Evolutionary conservation across 106 monocot species (phyloP).

Genomic region (Dendrobium nobile): DNA sequence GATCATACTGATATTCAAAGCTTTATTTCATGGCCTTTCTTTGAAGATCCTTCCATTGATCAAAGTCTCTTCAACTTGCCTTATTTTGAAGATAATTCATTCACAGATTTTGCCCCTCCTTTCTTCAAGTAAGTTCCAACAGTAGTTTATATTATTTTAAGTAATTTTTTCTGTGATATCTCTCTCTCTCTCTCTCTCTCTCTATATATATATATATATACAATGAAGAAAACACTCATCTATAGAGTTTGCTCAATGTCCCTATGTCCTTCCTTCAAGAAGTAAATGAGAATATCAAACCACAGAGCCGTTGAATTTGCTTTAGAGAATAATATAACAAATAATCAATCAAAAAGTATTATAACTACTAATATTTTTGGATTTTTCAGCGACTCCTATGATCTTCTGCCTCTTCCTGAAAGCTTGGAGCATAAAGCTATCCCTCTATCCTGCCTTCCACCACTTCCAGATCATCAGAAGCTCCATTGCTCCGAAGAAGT

Average conservation of each 20-base stretch:
- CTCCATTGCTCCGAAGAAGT: neutral
- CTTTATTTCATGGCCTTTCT: slow-evolving; percentile 2
- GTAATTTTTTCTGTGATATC: neutral
- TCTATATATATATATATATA: too few species aligned
- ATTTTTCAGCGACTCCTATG: neutral
- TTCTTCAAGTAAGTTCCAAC: neutral
- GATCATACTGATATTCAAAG: neutral
- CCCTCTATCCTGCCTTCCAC: neutral
- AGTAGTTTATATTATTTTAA: neutral
- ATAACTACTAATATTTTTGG: neutral
- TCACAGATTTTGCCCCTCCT: neutral
- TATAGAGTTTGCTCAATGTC: too few species aligned
- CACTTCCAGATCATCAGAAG: neutral
- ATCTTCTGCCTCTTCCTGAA: neutral
- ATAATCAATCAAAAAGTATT: too few species aligned
- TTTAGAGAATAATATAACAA: too few species aligned
- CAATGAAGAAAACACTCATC: too few species aligned
- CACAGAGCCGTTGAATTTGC: too few species aligned
- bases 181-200: too few species aligned
- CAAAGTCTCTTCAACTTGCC: neutral
- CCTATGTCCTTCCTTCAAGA: too few species aligned
- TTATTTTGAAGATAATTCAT: neutral
- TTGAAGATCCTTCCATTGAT: neutral
- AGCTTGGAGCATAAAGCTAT: neutral
- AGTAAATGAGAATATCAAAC: too few species aligned